Evolutionary conservation across 108 stramenopile species (phyloP).

Genomic region (Nitzschia sp.): DNA sequence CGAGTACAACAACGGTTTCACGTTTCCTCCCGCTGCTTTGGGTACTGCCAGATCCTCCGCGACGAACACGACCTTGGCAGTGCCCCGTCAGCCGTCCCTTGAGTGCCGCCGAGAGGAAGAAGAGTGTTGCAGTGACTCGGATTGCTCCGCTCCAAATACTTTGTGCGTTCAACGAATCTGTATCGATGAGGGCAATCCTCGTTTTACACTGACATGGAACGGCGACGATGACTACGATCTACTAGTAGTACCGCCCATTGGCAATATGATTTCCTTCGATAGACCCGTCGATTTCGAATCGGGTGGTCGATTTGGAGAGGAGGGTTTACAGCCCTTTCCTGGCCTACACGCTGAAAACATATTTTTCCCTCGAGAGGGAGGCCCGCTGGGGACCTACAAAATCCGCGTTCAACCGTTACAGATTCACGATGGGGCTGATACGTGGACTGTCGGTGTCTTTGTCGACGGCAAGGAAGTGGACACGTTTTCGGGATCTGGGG

Average conservation of each 20-base stretch:
- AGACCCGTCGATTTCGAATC: conserved; percentile 20
- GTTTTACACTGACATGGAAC: conserved; percentile 36
- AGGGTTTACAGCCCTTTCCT: conserved; percentile 13
- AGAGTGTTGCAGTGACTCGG: conserved; percentile 31
- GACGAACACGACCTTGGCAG: background rate
- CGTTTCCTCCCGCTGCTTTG: background rate
- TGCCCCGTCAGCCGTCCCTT: background rate
- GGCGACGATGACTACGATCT: conserved; percentile 33
- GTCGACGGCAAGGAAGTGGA: conserved; percentile 20
- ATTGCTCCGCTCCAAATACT: conserved; percentile 7
- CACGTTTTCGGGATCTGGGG: conserved; percentile 22
- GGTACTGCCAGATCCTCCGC: background rate
- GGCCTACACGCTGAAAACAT: conserved; percentile 34
- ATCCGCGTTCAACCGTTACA: conserved; percentile 8
- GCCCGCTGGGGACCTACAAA: conserved; percentile 25
- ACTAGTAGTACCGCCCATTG: conserved; percentile 29
- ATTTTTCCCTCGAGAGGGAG: conserved; percentile 19
- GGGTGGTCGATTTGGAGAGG: conserved; percentile 19
- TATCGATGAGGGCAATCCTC: conserved; percentile 36
- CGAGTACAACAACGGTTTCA: conserved; percentile 11
- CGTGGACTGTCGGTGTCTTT: conserved; percentile 26
- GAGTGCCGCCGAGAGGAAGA: conserved; percentile 8
- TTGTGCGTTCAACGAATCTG: conserved; percentile 37
- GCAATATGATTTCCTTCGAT: conserved; percentile 11
- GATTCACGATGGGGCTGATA: background rate